phyloP scores from a whole-genome alignment of 805 yeast species.

The Ogataea chonburiensis region DNA sequence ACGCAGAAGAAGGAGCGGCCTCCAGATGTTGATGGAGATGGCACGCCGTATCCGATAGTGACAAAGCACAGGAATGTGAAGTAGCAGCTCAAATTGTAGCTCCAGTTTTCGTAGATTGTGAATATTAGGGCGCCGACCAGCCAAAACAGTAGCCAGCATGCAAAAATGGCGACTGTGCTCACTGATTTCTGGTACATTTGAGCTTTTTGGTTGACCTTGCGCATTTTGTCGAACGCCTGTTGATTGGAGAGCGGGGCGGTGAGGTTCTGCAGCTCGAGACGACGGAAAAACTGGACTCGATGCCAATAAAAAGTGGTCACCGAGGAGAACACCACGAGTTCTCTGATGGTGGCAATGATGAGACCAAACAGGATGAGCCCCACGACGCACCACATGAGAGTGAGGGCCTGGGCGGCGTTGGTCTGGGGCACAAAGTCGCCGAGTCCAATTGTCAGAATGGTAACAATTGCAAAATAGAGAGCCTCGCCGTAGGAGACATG shows the following conservation, averaged over 20 bases:
- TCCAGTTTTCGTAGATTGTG: constrained; percentile 62
- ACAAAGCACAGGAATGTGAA: constrained; percentile 72
- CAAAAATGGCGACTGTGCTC: constrained; percentile 41
- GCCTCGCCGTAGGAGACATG: constrained; percentile 60
- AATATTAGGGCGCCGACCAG: constrained; percentile 71
- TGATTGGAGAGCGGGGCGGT: constrained; percentile 33
- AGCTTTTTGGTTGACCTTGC: constrained; percentile 46
- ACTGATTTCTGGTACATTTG: constrained; percentile 37
- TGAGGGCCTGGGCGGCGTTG: constrained; percentile 54
- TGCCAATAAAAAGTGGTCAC: constrained; percentile 68
- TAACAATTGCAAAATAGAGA: constrained; percentile 68
- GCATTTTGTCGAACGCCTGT: constrained; percentile 57
- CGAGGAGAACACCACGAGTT: constrained; percentile 58
- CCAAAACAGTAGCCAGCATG: constrained; percentile 59
- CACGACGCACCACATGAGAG: constrained; percentile 60
- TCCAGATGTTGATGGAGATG: constrained; percentile 56
- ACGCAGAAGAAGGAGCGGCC: constrained; percentile 72
- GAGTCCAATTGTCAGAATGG: constrained; percentile 75
- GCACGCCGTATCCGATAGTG: constrained; percentile 86
- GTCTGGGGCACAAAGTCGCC: constrained; percentile 67
- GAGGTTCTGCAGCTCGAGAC: constrained; percentile 26
- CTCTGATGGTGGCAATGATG: constrained; percentile 65
- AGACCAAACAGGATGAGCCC: constrained; percentile 77
- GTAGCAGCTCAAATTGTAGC: constrained; percentile 68
- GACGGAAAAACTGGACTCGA: constrained; percentile 52